Percentiles rank a stretch among this genome's conserved stretches.
Evolutionary conservation across 2,329 filamentous ascomycete genomes (phyloP).

Genomic region (Clonostachys rhizophaga): DNA sequence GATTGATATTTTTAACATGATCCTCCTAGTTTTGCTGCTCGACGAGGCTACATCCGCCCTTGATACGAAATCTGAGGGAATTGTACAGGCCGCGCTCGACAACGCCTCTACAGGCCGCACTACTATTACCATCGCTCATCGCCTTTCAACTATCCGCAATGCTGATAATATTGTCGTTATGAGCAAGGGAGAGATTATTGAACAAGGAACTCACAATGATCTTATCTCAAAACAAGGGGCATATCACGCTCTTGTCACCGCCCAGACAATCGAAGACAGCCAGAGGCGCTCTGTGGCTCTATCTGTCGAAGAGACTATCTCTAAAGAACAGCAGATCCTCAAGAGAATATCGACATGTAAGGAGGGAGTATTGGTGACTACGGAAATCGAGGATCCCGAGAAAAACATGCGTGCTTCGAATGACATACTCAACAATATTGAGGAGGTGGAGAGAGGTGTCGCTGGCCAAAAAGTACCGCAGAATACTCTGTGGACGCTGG

Average conservation of each 20-base stretch:
- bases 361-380: no score
- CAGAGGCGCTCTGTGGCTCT: no score
- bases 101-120: slow-evolving; percentile 84
- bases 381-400: slow-evolving; percentile 2
- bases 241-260: slow-evolving; percentile 82
- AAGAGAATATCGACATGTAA: no score
- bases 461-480: slow-evolving; percentile 18
- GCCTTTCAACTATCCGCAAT: slow-evolving; percentile 88
- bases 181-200: slow-evolving; percentile 77
- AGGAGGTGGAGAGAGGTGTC: no score
- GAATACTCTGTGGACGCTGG: slow-evolving; percentile 70
- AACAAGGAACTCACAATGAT: slow-evolving; percentile 84
- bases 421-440: no score
- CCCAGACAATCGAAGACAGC: slow-evolving; percentile 51
- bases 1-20: neutral
- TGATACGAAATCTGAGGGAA: slow-evolving; percentile 86
- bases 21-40: slow-evolving; percentile 64
- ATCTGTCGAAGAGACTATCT: no score
- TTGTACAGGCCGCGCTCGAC: slow-evolving; percentile 91
- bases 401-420: slow-evolving; percentile 15
- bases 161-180: slow-evolving; percentile 97
- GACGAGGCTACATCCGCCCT: slow-evolving; percentile 94
- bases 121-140: slow-evolving; percentile 94
- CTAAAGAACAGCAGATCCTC: slow-evolving; percentile 3
- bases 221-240: slow-evolving; percentile 64